Conservation (phyloP, 495 filamentous ascomycete genomes). For the Tuber microsphaerosporum region DNA sequence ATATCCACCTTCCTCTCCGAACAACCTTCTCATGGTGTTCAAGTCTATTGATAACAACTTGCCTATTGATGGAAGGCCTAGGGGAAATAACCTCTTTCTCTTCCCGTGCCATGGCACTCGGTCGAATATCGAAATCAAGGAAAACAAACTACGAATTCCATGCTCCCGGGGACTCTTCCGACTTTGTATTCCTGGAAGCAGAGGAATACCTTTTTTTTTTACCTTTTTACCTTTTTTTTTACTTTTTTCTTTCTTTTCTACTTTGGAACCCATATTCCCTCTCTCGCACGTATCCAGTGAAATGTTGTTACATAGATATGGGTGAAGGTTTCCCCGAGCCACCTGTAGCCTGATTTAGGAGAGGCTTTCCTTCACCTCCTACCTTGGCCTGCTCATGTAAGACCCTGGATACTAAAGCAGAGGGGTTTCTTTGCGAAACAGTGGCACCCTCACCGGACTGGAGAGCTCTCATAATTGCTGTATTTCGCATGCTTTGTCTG, state of each 20-base stretch:
- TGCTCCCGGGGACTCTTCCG: background rate
- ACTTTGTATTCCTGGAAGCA: background rate
- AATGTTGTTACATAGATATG: background rate
- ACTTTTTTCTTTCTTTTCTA: background rate
- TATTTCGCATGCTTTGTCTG: too few relatives aligned
- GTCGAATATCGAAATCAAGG: background rate
- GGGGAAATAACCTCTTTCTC: background rate
- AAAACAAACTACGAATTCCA: background rate
- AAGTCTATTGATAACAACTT: background rate
- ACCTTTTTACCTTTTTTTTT: background rate
- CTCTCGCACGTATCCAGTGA: background rate
- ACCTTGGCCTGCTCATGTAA: background rate
- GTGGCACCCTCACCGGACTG: too few relatives aligned
- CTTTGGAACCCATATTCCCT: background rate
- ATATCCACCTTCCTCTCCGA: constrained; percentile 34
- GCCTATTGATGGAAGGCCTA: background rate
- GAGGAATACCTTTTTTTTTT: background rate
- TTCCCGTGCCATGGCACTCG: background rate
- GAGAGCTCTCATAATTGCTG: too few relatives aligned
- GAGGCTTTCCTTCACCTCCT: background rate
- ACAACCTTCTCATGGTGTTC: constrained; percentile 9
- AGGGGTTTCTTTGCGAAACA: background rate
- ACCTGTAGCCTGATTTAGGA: background rate
- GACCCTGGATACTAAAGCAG: background rate
- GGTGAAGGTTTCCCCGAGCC: background rate